Base-by-base conservation (phyloP, 352 stramenopile genomes). In the Phytophthora citricola region DNA sequence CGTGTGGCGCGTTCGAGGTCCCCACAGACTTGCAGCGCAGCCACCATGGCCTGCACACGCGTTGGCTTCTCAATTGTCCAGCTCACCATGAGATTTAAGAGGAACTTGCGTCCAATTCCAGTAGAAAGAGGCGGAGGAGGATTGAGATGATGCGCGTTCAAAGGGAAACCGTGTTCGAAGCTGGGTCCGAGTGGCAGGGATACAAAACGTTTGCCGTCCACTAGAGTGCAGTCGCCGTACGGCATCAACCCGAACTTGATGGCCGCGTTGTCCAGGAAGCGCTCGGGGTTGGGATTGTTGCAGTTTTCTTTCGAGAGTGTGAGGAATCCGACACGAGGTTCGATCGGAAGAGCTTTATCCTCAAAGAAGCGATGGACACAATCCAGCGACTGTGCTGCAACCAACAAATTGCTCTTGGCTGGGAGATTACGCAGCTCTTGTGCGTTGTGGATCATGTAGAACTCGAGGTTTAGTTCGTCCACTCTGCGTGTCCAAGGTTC, bases 71-170 rank as follows among this genome's bases (percentile, higher is more conserved):
- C 76, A 12, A 83, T 70, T 8, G 81, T 88, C 78, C 76, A 90
- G 64, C 81, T 90, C 48, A 88, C 79, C 74, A 90, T 87, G 58
- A 90, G 62, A 41, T 87, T 90, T 6, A 90, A 60, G 43, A 90
- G 45, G 12, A 76, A 79, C 44, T 71, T 76, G 14, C 70, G 63
- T 3, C 66, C 59, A n/a, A 69, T 58, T 10, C 59, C 66, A 55
- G 59, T 36, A 24, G 38, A 40, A 39, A 65, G 41, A 39, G 63
- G 56, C 2, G 55, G 45, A 1, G 64, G 69, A n/a, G 49, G 41
- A 4, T 71, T 69, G 2, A 74, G 50, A 17, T 66, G 52, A 49
- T 90, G 78, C 0, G 73, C 68, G 24, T 90, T 90, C 5, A 79
- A 64, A 0, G 81, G 81, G 53, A 88, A 90, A 0, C 79, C 79